phyloP scores from a whole-genome alignment of 2,329 filamentous ascomycete genomes.

The Waltergamsia citrina region DNA sequence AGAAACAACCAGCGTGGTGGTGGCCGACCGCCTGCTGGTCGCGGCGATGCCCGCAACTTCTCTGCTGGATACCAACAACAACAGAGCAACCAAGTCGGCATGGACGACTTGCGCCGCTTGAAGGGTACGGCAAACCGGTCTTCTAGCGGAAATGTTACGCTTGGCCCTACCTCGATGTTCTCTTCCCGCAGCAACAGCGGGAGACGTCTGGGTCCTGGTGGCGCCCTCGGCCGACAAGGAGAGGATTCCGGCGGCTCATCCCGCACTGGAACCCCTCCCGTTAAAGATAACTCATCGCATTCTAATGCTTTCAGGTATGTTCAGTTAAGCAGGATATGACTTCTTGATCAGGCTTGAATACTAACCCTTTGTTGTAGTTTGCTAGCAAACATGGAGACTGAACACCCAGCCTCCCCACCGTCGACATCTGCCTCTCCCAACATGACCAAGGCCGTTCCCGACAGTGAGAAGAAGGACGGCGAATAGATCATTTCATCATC shows the following conservation, averaged over 20 bases:
- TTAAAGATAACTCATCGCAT: conserved; percentile 49
- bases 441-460: conserved; percentile 51
- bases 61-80: conserved; percentile 62
- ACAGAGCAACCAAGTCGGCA: conserved; percentile 77
- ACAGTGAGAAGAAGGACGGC: conserved; percentile 44
- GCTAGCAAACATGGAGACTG: conserved; percentile 51
- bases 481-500: conserved; percentile 21
- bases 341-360: too few species aligned
- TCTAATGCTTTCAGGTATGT: conserved; percentile 91
- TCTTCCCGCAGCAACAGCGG: conserved; percentile 86
- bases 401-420: conserved; percentile 60
- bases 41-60: conserved; percentile 81
- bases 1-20: conserved; percentile 56
- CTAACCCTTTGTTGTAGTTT: too few species aligned
- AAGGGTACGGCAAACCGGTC: conserved; percentile 52
- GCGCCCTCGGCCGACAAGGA: conserved; percentile 60
- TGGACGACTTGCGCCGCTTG: conserved; percentile 84
- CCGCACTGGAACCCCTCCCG: conserved; percentile 77
- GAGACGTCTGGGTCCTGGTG: conserved; percentile 67
- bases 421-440: conserved; percentile 59
- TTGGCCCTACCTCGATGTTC: conserved; percentile 84
- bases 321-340: too few species aligned
- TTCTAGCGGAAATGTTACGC: conserved; percentile 51
- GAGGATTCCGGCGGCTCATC: conserved; percentile 86
- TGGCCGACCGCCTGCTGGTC: conserved; percentile 64